Percentiles rank a stretch among this genome's conserved stretches.
Conservation (phyloP, 306 rosid species). For the Mimosa pudica region DNA sequence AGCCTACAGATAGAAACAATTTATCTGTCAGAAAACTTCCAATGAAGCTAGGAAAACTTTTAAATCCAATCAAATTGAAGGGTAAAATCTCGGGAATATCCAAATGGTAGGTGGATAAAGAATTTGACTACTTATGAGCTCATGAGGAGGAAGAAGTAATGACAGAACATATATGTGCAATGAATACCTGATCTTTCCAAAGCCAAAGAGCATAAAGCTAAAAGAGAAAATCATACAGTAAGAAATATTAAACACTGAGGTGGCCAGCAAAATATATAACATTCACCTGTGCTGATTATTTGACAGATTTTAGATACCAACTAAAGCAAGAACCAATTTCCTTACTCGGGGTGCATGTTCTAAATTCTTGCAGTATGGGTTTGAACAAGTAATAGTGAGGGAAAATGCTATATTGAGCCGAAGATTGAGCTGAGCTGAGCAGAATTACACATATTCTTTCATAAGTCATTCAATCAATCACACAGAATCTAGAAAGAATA, state of each 20-base stretch:
- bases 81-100: neutral
- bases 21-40: neutral
- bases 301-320: neutral
- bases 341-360: neutral
- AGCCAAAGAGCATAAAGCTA: neutral
- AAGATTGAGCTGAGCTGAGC: neutral
- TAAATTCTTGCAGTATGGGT: neutral
- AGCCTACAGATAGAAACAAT: constrained; percentile 56
- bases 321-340: neutral
- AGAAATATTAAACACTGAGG: neutral
- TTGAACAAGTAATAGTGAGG: neutral
- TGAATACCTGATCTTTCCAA: neutral
- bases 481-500: neutral
- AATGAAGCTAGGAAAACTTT: neutral
- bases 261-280: neutral
- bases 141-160: neutral
- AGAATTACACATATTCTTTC: neutral
- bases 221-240: neutral
- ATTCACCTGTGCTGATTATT: constrained; percentile 9
- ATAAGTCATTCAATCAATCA: neutral
- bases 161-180: neutral
- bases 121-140: neutral
- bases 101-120: neutral
- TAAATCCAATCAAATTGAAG: neutral
- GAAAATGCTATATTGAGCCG: neutral